Percentiles rank a stretch among this genome's conserved stretches.
phyloP scores from a whole-genome alignment of 768 basidiomycete species.

The Hericium alpestre region DNA sequence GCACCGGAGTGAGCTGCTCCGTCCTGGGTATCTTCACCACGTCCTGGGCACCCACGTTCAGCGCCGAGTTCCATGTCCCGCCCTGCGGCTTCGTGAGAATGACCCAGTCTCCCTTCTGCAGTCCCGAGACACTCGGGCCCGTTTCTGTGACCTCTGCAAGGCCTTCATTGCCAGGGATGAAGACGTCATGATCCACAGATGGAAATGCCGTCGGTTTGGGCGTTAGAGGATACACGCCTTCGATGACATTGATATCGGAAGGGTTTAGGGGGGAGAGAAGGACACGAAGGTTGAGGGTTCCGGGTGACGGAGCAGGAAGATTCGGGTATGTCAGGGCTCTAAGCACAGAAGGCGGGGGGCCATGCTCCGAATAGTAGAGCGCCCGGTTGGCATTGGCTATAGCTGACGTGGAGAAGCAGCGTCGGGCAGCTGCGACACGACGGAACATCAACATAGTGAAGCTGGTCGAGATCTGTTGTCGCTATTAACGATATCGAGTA shows the following conservation, averaged over 20 bases:
- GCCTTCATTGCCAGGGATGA: conserved; percentile 71
- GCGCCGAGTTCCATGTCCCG: conserved; percentile 66
- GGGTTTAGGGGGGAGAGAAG: conserved; percentile 72
- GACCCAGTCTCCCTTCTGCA: conserved; percentile 62
- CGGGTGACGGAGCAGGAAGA: conserved; percentile 42
- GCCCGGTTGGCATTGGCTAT: conserved; percentile 39
- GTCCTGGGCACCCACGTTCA: conserved; percentile 42
- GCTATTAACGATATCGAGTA: no score
- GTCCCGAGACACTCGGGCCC: conserved; percentile 36
- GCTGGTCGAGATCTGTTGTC: no score
- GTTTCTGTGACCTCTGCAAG: conserved; percentile 55
- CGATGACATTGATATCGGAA: conserved; percentile 70
- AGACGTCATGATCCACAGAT: conserved; percentile 30
- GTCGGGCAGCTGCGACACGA: neutral
- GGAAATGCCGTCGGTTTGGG: conserved; percentile 30
- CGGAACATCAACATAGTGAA: no score
- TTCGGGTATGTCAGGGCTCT: conserved; percentile 38
- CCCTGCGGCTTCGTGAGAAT: conserved; percentile 54
- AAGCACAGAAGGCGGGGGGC: conserved; percentile 55
- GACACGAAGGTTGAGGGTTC: conserved; percentile 54
- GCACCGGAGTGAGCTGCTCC: conserved; percentile 39
- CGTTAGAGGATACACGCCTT: conserved; percentile 72
- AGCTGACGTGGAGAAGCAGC: conserved; percentile 22
- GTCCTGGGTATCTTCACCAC: conserved; percentile 49
- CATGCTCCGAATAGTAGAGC: conserved; percentile 50